phyloP scores from a whole-genome alignment of 2,329 filamentous ascomycete genomes.

The Epichloe uncinata region DNA sequence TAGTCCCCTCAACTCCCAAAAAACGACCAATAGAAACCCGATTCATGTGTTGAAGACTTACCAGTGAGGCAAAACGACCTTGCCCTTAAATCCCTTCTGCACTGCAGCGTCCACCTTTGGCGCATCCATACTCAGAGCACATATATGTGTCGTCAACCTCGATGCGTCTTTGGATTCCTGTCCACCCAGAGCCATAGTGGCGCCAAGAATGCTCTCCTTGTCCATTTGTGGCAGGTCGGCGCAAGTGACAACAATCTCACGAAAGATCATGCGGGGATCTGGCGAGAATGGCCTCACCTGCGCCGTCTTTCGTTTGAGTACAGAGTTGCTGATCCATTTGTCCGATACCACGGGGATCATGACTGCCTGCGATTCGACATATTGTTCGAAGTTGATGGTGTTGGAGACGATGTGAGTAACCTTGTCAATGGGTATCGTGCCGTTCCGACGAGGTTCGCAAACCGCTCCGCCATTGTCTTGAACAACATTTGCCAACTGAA shows the following conservation, averaged over 20 bases:
- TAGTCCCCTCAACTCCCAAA: background rate
- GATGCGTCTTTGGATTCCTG: conserved; percentile 60
- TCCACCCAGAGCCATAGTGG: conserved; percentile 79
- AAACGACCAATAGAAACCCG: background rate
- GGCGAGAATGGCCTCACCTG: conserved; percentile 79
- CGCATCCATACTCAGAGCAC: conserved; percentile 64
- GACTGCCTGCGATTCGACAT: conserved; percentile 55
- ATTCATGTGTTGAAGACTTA: conserved; percentile 23
- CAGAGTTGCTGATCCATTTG: conserved; percentile 62
- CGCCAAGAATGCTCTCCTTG: conserved; percentile 83
- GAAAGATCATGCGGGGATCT: conserved; percentile 82
- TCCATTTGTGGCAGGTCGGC: conserved; percentile 76
- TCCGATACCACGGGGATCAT: conserved; percentile 78
- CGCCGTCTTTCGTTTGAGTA: conserved; percentile 55
- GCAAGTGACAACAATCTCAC: conserved; percentile 68
- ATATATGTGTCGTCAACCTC: conserved; percentile 74
- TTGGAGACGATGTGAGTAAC: conserved; percentile 49
- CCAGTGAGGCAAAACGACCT: conserved; percentile 90
- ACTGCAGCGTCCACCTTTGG: conserved; percentile 52
- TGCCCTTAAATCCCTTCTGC: conserved; percentile 54
- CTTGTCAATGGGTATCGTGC: conserved; percentile 32
- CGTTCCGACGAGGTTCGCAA: conserved; percentile 33
- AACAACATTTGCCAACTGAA: conserved; percentile 29
- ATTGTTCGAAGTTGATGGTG: conserved; percentile 86
- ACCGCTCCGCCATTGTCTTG: conserved; percentile 37